phyloP scores from a whole-genome alignment of 2,329 filamentous ascomycete genomes.

The Fonsecaea erecta region DNA sequence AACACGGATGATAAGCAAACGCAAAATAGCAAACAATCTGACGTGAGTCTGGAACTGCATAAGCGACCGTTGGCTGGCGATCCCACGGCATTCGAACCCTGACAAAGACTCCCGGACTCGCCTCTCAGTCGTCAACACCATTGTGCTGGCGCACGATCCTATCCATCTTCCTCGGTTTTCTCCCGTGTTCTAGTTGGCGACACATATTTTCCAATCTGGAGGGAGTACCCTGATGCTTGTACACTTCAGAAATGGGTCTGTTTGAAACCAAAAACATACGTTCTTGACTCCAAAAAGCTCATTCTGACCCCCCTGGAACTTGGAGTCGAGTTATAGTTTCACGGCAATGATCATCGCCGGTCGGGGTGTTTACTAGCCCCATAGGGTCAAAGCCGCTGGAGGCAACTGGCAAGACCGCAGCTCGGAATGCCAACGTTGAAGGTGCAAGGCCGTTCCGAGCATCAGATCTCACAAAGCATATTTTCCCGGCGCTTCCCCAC shows the following conservation, averaged over 20 bases:
- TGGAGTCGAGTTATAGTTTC: not conserved
- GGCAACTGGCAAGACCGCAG: not conserved
- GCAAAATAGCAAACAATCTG: not conserved
- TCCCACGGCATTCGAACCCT: not conserved
- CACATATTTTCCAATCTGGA: too few species aligned
- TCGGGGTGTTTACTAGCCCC: not conserved
- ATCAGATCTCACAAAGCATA: not conserved
- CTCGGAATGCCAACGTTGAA: not conserved
- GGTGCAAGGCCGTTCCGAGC: not conserved
- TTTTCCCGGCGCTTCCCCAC: not conserved
- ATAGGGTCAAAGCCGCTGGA: not conserved
- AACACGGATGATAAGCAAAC: not conserved
- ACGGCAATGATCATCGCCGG: not conserved
- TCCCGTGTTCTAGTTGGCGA: too few species aligned
- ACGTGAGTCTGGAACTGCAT: not conserved
- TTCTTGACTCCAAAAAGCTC: too few species aligned
- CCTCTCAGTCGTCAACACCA: too few species aligned
- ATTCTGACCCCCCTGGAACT: too few species aligned
- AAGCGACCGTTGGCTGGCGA: not conserved
- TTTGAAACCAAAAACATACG: too few species aligned
- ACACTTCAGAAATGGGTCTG: too few species aligned
- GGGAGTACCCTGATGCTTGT: too few species aligned
- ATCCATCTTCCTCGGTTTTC: too few species aligned
- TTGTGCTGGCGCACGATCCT: too few species aligned
- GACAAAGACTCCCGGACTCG: not conserved